phyloP scores from a whole-genome alignment of 2,329 filamentous ascomycete species.

The Berkeleyomyces basicola region DNA sequence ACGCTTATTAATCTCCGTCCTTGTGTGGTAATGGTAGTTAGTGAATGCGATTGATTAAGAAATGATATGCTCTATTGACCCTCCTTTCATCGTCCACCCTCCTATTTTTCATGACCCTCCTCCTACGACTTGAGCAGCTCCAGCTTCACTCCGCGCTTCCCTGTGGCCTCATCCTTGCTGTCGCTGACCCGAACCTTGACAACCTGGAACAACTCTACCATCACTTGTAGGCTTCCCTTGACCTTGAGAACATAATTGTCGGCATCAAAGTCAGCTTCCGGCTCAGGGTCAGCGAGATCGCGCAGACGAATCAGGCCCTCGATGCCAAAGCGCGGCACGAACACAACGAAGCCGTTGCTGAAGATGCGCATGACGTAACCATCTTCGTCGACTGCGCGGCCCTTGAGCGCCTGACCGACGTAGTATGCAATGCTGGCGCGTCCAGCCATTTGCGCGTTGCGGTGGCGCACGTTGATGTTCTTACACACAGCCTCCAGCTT shows the following conservation, averaged over 20 bases:
- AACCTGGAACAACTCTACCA: constrained; percentile 79
- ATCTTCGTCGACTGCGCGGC: constrained; percentile 46
- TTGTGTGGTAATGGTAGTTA: background rate
- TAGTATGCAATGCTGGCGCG: constrained; percentile 94
- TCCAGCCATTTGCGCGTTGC: constrained; percentile 91
- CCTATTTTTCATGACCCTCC: constrained; percentile 4
- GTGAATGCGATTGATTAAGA: background rate
- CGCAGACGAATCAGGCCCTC: constrained; percentile 77
- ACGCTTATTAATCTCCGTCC: constrained; percentile 1
- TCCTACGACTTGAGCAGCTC: constrained; percentile 34
- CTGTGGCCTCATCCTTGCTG: constrained; percentile 86
- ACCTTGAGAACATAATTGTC: constrained; percentile 66
- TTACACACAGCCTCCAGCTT: constrained; percentile 89
- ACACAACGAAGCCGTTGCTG: constrained; percentile 91
- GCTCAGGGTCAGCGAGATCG: constrained; percentile 57
- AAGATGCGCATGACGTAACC: constrained; percentile 96
- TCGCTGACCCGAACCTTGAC: constrained; percentile 79
- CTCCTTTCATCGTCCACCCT: background rate
- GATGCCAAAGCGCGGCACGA: constrained; percentile 89
- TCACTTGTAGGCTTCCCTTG: constrained; percentile 35
- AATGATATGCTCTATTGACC: background rate
- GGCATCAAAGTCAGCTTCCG: constrained; percentile 66
- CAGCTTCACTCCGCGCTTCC: constrained; percentile 80
- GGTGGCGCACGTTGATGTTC: constrained; percentile 95
- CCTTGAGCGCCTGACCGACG: constrained; percentile 83